phyloP scores from a whole-genome alignment of 768 basidiomycete genomes.

The Lactarius sanguifluus region DNA sequence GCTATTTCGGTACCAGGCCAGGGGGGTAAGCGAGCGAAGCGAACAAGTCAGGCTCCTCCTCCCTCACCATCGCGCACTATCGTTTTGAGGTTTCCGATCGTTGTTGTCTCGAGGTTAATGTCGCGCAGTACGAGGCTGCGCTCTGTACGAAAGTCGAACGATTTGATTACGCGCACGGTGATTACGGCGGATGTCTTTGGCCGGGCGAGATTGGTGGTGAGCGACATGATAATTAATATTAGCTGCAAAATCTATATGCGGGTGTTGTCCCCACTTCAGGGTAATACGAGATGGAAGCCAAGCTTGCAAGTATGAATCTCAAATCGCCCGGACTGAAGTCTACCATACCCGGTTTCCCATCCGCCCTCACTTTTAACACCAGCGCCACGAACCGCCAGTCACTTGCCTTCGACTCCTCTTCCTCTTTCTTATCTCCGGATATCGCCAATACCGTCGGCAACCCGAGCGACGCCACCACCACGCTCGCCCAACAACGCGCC shows the following conservation, averaged over 20 bases:
- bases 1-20: constrained; percentile 43
- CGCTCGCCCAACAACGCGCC: too few species aligned
- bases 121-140: constrained; percentile 81
- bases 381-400: too few species aligned
- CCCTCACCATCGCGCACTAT: constrained; percentile 60
- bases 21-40: constrained; percentile 10
- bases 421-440: too few species aligned
- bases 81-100: constrained; percentile 77
- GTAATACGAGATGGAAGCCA: accelerated
- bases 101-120: constrained; percentile 75
- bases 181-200: constrained; percentile 78
- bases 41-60: constrained; percentile 29
- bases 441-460: too few species aligned
- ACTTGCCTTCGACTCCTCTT: too few species aligned
- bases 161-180: constrained; percentile 92
- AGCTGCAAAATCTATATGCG: too few species aligned
- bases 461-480: too few species aligned
- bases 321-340: too few species aligned
- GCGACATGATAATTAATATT: constrained; percentile 31
- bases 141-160: constrained; percentile 89
- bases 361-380: too few species aligned
- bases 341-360: too few species aligned
- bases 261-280: too few species aligned
- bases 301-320: too few species aligned
- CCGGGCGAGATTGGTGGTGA: constrained; percentile 67